These are phyloP conservation scores for Tuctoria greenei DNA, from an alignment of 176 grass and related monocot species.

Conservation along the genomic window DNA sequence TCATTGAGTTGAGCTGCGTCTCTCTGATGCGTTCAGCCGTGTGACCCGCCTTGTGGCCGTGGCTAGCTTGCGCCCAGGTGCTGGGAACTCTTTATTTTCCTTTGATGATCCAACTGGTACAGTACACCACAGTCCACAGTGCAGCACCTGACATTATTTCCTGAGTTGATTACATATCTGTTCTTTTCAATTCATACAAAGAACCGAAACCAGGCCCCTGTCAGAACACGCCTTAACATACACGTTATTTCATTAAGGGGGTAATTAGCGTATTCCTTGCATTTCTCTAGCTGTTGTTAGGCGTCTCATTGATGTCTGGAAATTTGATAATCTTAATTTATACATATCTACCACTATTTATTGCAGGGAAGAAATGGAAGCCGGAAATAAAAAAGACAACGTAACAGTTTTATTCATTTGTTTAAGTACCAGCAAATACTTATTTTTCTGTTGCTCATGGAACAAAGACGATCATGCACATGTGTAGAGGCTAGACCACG, in stretches of 20 bases:
- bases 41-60: slow-evolving; percentile 24
- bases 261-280: background rate
- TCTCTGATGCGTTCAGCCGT: background rate
- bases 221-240: too few species aligned
- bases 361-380: background rate
- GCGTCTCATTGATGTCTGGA: background rate
- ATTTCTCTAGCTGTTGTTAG: background rate
- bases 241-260: too few species aligned
- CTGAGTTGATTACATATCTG: background rate
- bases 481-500: background rate
- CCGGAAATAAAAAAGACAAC: background rate
- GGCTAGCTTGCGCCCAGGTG: background rate
- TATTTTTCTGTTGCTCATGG: background rate
- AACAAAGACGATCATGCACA: background rate
- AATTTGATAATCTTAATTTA: background rate
- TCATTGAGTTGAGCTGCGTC: background rate
- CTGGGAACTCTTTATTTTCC: background rate
- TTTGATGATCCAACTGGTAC: background rate
- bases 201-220: too few species aligned
- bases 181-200: too few species aligned
- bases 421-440: background rate
- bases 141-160: background rate
- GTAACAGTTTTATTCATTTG: background rate
- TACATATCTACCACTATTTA: background rate
- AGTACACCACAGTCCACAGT: background rate